phyloP scores from a whole-genome alignment of 192 early-diverging fungal species.

The Glomus cerebriforme region DNA sequence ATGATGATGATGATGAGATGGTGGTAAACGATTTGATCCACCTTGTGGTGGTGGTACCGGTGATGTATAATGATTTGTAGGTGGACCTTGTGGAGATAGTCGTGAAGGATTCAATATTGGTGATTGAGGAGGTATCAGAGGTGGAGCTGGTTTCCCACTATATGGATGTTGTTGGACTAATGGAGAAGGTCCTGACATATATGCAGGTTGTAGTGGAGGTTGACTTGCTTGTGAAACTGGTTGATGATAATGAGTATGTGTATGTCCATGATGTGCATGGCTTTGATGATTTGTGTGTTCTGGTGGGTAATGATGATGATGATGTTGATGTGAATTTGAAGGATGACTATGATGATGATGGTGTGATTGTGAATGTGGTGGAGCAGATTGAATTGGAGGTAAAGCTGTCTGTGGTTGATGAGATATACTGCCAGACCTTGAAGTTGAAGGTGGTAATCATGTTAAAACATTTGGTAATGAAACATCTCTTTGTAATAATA shows the following conservation, averaged over 20 bases:
- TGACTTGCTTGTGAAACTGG: conserved; percentile 5
- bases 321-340: conserved; percentile 3
- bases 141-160: background rate
- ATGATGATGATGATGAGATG: background rate
- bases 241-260: conserved; percentile 23
- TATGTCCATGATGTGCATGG: background rate
- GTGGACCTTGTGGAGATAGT: background rate
- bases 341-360: conserved; percentile 29
- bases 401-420: background rate
- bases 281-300: background rate
- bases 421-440: background rate
- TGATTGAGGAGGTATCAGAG: background rate
- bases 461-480: background rate
- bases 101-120: background rate
- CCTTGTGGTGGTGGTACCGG: background rate
- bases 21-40: background rate
- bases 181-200: background rate
- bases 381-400: conserved; percentile 21
- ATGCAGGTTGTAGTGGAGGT: background rate
- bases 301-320: conserved; percentile 20
- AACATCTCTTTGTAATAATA: background rate
- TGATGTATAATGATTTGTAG: background rate
- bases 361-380: background rate
- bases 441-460: background rate
- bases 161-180: no score